phyloP scores from a whole-genome alignment of 768 basidiomycete genomes.

The Cystoderma amianthinum region DNA sequence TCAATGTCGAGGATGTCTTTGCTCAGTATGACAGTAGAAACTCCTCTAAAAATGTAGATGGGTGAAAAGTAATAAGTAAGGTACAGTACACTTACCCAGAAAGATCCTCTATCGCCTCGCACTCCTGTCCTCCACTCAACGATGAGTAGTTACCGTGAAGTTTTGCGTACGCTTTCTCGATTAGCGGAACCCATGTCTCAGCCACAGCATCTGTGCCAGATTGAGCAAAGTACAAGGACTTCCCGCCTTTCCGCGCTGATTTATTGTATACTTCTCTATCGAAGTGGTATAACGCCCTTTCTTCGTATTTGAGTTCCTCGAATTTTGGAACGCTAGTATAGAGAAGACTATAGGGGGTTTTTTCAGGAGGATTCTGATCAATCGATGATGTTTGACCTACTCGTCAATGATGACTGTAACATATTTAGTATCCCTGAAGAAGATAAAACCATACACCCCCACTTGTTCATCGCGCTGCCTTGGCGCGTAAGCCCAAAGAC shows the following conservation, averaged over 20 bases:
- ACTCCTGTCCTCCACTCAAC: conserved; percentile 26
- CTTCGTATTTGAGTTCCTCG: conserved; percentile 32
- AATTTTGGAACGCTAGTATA: conserved; percentile 43
- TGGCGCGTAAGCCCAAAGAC: no score
- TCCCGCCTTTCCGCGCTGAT: conserved; percentile 39
- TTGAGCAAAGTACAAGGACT: conserved; percentile 42
- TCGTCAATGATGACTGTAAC: conserved; percentile 51
- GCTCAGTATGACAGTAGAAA: conserved; percentile 34
- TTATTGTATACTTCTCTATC: conserved; percentile 39
- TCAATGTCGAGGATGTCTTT: conserved; percentile 44
- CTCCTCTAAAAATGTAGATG: conserved; percentile 22
- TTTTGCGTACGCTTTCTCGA: conserved; percentile 57
- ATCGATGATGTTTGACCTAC: conserved; percentile 21
- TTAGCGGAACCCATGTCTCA: conserved; percentile 52
- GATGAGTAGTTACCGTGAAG: conserved; percentile 39
- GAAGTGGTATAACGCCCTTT: conserved; percentile 42
- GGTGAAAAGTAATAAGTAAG: neutral
- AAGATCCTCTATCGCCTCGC: conserved; percentile 49
- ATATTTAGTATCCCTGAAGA: conserved; percentile 45
- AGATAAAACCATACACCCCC: conserved; percentile 55
- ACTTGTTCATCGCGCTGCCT: conserved; percentile 40
- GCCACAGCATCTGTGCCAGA: conserved; percentile 30
- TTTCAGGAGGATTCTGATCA: neutral
- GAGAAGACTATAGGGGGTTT: conserved; percentile 26
- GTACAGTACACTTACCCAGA: conserved; percentile 42